Evolutionary conservation across 805 yeast species (phyloP), one percentile per base, ranked within the genome.

Genomic region (Nakazawaea peltata): DNA sequence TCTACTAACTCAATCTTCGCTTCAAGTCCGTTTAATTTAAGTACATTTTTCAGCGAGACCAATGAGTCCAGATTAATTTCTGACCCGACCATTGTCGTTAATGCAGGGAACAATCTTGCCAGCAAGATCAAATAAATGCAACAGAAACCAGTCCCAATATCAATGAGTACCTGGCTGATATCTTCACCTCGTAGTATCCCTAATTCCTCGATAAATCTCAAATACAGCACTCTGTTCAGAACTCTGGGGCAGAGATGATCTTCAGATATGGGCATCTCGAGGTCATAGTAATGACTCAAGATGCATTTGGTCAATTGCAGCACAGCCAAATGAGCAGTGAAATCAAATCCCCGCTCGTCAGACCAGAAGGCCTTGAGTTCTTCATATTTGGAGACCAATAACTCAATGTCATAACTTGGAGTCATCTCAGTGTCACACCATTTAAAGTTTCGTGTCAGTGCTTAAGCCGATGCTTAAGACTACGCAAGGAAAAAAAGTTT

Each of bases 141-240:
- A 27, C 63, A 53, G 16, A 66, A 63, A 1, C 78, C 77, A 0
- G 71, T 65, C 1, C 78, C 78, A 13, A 69, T 53, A 41, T 69
- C 74, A n/a, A 66, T 33, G n/a, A 40, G 19, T 8, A 15, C 18
- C 5, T 9, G 4, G 22, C 13, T 21, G 10, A 21, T 21, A 21
- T 21, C 23, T 21, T 21, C 7, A 7, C 23, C 23, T n/a, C n/a
- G n/a, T n/a, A 21, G 23, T 21, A 7, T 10, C 7, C 7, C 10
- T 25, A 51, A 28, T 0, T 33, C 22, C 12, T 33, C 19, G 19
- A 56, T 38, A 27, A 50, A 49, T 3, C 42, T 26, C 3, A 56
- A 40, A 37, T 58, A 58, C 19, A 48, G 51, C 10, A 51, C 26
- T 24, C 64, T 38, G 33, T 53, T 57, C 28, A 46, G 49, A 15